Conservation (phyloP, 1,139 yeast genomes). For the Arxiozyma heterogenica region DNA sequence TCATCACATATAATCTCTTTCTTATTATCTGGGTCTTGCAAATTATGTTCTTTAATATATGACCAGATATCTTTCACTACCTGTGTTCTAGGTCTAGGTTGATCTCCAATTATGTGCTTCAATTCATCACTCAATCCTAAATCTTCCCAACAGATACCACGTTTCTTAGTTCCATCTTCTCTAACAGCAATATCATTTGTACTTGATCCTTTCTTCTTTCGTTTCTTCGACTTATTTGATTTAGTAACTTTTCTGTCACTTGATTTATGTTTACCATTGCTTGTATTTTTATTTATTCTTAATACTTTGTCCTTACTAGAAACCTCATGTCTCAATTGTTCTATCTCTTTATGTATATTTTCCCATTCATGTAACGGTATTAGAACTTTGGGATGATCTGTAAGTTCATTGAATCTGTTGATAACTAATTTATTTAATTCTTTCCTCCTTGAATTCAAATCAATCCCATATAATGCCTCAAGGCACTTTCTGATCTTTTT, state of each 20-base stretch:
- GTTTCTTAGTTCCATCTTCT: slow-evolving; percentile 11
- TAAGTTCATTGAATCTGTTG: slow-evolving; percentile 46
- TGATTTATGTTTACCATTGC: neutral
- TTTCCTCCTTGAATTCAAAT: slow-evolving; percentile 47
- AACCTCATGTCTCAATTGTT: slow-evolving; percentile 3
- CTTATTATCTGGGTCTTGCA: slow-evolving; percentile 63
- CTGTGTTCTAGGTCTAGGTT: slow-evolving; percentile 54
- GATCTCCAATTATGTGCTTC: slow-evolving; percentile 36
- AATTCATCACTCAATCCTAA: slow-evolving; percentile 44
- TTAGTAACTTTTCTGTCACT: slow-evolving; percentile 3
- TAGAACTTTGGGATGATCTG: slow-evolving; percentile 24
- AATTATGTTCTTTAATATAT: slow-evolving; percentile 52
- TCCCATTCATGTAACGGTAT: slow-evolving; percentile 24
- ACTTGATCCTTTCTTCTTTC: slow-evolving; percentile 22
- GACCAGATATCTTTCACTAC: slow-evolving; percentile 68
- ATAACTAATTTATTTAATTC: slow-evolving; percentile 53
- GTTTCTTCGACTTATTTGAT: slow-evolving; percentile 11
- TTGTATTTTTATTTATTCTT: slow-evolving; percentile 9
- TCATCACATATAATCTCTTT: slow-evolving; percentile 66
- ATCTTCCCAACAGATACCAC: slow-evolving; percentile 16
- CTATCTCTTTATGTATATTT: slow-evolving; percentile 6
- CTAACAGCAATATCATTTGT: neutral
- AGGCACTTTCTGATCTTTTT: slow-evolving; percentile 62
- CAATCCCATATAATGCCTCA: slow-evolving; percentile 54
- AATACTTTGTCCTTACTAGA: slow-evolving; percentile 25